Evolutionary conservation across 768 basidiomycete genomes (phyloP).

Genomic region (Tricholoma hemisulphureum): DNA sequence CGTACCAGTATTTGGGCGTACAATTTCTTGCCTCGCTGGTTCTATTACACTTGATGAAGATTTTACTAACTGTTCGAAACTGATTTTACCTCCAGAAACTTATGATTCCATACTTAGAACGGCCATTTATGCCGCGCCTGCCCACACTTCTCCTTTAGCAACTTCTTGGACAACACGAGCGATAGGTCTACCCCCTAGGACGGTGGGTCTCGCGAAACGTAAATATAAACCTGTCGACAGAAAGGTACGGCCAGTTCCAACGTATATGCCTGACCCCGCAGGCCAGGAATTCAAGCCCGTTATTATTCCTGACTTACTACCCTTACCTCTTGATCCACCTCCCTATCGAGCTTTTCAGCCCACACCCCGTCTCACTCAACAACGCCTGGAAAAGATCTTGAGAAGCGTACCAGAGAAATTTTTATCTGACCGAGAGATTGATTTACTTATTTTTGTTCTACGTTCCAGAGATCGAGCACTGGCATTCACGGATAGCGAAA

Average conservation of each 20-base stretch:
- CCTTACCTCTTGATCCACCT: slow-evolving; percentile 7
- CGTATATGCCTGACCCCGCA: slow-evolving; percentile 21
- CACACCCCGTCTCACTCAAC: slow-evolving; percentile 6
- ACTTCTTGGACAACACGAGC: slow-evolving; percentile 12
- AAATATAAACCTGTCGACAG: slow-evolving; percentile 24
- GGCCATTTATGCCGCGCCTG: slow-evolving; percentile 2
- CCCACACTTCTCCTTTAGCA: not conserved
- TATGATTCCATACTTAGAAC: slow-evolving; percentile 9
- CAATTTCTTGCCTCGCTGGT: slow-evolving; percentile 10
- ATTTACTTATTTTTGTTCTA: slow-evolving; percentile 19
- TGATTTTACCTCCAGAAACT: slow-evolving; percentile 9
- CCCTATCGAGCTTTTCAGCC: slow-evolving; percentile 6
- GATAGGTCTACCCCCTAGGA: not conserved
- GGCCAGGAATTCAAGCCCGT: slow-evolving; percentile 6
- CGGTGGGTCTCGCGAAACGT: not conserved
- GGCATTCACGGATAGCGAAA: slow-evolving; percentile 9
- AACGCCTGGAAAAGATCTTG: slow-evolving; percentile 15
- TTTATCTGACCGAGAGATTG: slow-evolving; percentile 9
- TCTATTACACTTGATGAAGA: not conserved
- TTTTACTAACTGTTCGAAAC: slow-evolving; percentile 2
- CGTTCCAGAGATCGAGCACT: slow-evolving; percentile 10
- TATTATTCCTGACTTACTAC: slow-evolving; percentile 3
- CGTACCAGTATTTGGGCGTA: slow-evolving; percentile 13
- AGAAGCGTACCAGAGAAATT: slow-evolving; percentile 1
- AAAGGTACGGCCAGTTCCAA: slow-evolving; percentile 25